phyloP scores from a whole-genome alignment of 2,329 filamentous ascomycete species.

The Hypoxylon sp. region DNA sequence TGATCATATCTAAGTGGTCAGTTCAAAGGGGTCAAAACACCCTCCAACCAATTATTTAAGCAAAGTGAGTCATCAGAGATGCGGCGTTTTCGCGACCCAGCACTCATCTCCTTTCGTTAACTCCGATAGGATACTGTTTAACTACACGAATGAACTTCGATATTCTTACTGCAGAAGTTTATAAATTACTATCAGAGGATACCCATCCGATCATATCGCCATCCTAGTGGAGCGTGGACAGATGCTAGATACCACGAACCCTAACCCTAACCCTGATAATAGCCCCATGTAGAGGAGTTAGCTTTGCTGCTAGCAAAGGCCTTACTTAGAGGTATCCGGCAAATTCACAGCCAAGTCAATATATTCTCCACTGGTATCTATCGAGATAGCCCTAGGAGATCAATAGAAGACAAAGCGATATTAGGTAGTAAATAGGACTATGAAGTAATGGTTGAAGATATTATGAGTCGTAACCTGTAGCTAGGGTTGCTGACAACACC shows the following conservation, averaged over 20 bases:
- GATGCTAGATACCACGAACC: neutral
- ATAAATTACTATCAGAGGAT: no score
- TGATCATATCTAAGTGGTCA: constrained; percentile 13
- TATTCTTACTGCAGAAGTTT: no score
- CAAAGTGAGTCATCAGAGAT: neutral
- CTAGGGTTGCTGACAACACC: no score
- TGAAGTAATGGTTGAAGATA: no score
- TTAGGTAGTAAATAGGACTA: no score
- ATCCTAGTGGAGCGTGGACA: neutral
- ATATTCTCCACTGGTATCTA: no score
- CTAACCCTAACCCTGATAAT: constrained; percentile 1
- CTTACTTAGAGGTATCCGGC: neutral
- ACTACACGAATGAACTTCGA: neutral
- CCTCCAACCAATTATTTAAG: neutral
- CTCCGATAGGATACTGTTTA: constrained; percentile 5
- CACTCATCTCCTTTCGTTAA: constrained; percentile 7
- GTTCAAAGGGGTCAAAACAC: constrained; percentile 8
- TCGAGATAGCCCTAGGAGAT: no score
- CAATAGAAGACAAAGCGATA: no score
- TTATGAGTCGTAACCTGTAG: no score
- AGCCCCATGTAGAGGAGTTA: neutral
- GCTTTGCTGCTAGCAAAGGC: neutral
- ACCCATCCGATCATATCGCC: no score
- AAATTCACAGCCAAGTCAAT: neutral
- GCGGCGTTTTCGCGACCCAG: neutral